phyloP scores from a whole-genome alignment of 495 filamentous ascomycete species.

The Aspergillus indologenus region DNA sequence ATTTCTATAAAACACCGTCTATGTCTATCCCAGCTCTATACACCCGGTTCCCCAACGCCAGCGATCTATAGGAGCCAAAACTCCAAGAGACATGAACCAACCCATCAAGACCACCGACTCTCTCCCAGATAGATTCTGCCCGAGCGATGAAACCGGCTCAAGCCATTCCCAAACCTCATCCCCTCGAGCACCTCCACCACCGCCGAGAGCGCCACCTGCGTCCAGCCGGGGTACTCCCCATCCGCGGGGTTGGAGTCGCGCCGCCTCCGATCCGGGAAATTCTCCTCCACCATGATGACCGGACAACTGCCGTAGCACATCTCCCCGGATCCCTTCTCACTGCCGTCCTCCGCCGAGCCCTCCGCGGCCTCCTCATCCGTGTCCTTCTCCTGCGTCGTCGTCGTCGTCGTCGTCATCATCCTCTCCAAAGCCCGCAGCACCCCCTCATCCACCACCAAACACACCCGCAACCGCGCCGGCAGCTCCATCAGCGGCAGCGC shows the following conservation, averaged over 20 bases:
- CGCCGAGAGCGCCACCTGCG: constrained; percentile 26
- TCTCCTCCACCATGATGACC: constrained; percentile 35
- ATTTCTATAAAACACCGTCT: neutral
- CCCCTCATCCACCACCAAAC: constrained; percentile 28
- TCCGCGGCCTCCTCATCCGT: constrained; percentile 5
- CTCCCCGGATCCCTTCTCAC: neutral
- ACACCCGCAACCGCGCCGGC: constrained; percentile 26
- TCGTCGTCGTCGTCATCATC: constrained; percentile 1
- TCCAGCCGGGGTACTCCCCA: constrained; percentile 27
- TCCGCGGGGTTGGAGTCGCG: constrained; percentile 14
- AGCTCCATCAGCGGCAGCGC: constrained; percentile 26
- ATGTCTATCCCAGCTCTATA: neutral
- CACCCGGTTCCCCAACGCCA: neutral
- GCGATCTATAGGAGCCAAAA: neutral
- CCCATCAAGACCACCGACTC: constrained; percentile 19
- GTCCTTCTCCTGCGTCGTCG: neutral
- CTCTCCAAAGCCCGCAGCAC: constrained; percentile 17
- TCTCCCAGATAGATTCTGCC: constrained; percentile 27
- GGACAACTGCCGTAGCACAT: constrained; percentile 17
- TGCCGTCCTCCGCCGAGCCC: neutral
- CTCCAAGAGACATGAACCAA: neutral
- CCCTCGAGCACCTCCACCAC: constrained; percentile 33
- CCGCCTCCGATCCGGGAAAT: constrained; percentile 27
- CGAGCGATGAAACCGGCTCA: constrained; percentile 27
- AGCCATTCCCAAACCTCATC: constrained; percentile 22